Conservation (phyloP, 2,329 filamentous ascomycete genomes). For the Phialophora macrospora region DNA sequence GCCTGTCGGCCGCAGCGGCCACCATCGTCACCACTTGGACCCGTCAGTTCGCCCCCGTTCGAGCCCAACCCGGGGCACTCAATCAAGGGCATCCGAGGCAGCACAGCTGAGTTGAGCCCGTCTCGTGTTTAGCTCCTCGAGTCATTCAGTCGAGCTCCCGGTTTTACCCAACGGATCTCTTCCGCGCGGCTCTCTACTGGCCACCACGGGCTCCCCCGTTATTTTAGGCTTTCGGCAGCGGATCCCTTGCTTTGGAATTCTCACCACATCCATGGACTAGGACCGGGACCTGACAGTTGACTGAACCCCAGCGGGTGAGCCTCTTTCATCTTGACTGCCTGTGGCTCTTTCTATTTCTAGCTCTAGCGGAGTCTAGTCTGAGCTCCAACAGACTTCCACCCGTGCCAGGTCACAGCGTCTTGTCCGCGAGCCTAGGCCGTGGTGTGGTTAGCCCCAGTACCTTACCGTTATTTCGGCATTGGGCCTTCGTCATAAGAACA, state of each 20-base stretch:
- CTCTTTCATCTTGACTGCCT: conserved; percentile 5
- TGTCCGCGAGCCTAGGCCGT: not conserved
- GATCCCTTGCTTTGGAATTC: conserved; percentile 15
- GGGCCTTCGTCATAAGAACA: conserved; percentile 1
- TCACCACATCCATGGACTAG: conserved; percentile 17
- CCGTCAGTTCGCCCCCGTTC: not conserved
- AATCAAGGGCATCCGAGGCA: conserved; percentile 7
- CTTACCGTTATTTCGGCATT: conserved; percentile 13
- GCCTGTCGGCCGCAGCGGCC: not conserved
- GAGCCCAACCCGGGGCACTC: conserved; percentile 17
- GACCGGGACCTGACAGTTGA: conserved; percentile 14
- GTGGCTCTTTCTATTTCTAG: conserved; percentile 17
- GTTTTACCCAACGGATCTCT: conserved; percentile 28
- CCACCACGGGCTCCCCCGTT: conserved; percentile 16
- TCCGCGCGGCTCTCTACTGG: conserved; percentile 27
- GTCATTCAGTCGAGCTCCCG: conserved; percentile 11
- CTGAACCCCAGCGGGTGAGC: conserved; percentile 2
- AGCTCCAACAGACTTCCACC: conserved; percentile 17
- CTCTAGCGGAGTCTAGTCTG: conserved; percentile 9
- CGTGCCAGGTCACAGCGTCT: conserved; percentile 12
- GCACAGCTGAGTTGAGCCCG: conserved; percentile 15
- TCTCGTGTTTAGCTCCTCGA: conserved; percentile 22
- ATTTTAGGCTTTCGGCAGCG: conserved; percentile 30
- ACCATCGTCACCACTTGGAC: not conserved
- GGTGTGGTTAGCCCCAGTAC: not conserved